Conservation (phyloP, 306 rosid species). For the Abrus precatorius region DNA sequence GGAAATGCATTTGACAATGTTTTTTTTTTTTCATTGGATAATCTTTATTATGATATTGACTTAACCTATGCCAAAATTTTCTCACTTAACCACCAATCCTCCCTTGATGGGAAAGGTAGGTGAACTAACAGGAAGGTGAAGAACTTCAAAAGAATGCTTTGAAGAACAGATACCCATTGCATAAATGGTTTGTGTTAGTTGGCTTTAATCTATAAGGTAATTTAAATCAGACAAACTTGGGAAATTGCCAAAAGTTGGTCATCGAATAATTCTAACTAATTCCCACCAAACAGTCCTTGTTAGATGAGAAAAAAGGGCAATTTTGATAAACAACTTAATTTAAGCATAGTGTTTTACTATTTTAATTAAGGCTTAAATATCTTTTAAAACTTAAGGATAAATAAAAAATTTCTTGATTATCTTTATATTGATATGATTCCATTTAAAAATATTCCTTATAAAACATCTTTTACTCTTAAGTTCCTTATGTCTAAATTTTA, state of each 20-base stretch:
- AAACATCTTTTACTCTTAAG: too few relatives aligned
- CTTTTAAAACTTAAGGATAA: neutral
- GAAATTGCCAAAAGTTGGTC: slow-evolving; percentile 3
- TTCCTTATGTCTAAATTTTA: too few relatives aligned
- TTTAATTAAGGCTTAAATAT: neutral
- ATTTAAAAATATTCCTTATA: too few relatives aligned
- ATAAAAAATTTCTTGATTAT: neutral
- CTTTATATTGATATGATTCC: too few relatives aligned
- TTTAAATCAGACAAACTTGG: neutral
- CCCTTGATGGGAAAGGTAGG: neutral
- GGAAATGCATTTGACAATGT: neutral
- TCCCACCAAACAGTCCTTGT: neutral
- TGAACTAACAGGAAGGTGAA: slow-evolving; percentile 2
- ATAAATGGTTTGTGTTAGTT: neutral
- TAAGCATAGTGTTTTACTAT: neutral
- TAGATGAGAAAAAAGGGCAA: neutral
- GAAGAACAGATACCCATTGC: neutral
- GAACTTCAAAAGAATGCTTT: slow-evolving; percentile 33
- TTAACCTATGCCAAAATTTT: neutral
- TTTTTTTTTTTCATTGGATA: neutral
- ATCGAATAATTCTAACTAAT: neutral
- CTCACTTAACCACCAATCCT: neutral
- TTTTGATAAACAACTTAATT: neutral
- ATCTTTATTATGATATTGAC: slow-evolving; percentile 1
- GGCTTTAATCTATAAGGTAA: neutral